A percentile compares a stretch with the other conserved stretches of the same genome.
Evolutionary conservation across 345 rosid genomes (phyloP).

Genomic region (Salix udensis): DNA sequence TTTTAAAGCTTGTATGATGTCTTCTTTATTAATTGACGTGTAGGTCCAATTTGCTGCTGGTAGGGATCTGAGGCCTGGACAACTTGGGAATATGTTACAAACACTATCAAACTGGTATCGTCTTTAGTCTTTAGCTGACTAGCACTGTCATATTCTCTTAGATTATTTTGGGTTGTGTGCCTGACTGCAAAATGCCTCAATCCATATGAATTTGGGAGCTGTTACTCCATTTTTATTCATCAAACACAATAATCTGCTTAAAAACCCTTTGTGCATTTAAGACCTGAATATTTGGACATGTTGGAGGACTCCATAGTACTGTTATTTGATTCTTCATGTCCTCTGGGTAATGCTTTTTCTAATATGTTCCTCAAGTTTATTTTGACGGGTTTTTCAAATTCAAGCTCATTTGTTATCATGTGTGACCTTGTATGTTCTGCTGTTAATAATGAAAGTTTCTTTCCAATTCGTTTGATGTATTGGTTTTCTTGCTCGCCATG

Average conservation of each 20-base stretch:
- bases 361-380: background rate
- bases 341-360: background rate
- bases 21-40: slow-evolving; percentile 15
- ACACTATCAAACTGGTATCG: slow-evolving; percentile 82
- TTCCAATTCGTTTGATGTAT: background rate
- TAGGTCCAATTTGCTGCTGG: slow-evolving; percentile 98
- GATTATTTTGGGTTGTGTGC: background rate
- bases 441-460: background rate
- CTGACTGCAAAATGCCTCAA: background rate
- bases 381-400: too few relatives aligned
- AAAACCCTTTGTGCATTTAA: background rate
- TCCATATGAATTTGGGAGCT: background rate
- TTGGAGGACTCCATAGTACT: too few relatives aligned
- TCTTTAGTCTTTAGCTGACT: slow-evolving; percentile 12
- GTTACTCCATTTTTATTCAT: background rate
- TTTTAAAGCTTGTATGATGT: background rate
- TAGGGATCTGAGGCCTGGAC: slow-evolving; percentile 90
- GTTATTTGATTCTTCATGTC: background rate
- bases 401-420: background rate
- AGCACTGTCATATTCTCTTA: background rate
- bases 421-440: background rate
- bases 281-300: too few relatives aligned
- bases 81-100: slow-evolving; percentile 76
- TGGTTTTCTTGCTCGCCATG: background rate
- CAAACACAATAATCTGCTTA: background rate